Evolutionary conservation across 176 grass and related monocot genomes (phyloP).

Genomic region (Paspalum notatum): DNA sequence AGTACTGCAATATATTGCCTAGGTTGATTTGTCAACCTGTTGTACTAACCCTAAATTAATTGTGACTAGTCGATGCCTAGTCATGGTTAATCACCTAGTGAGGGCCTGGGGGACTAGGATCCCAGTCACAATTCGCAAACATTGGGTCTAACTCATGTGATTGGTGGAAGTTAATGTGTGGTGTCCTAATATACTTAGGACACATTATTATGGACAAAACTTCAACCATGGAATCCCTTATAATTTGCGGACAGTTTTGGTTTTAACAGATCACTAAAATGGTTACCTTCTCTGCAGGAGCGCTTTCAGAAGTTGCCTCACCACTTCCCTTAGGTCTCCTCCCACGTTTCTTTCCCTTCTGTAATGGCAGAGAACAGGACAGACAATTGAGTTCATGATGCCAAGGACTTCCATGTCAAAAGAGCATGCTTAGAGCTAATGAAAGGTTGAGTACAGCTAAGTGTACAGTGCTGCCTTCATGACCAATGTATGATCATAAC

Average conservation of each 20-base stretch:
- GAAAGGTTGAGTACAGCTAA: not conserved
- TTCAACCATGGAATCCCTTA: too few relatives aligned
- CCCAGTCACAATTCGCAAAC: too few relatives aligned
- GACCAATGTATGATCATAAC: not conserved
- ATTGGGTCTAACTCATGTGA: too few relatives aligned
- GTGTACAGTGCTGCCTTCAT: not conserved
- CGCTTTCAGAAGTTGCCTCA: slow-evolving; percentile 46
- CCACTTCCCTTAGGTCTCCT: slow-evolving; percentile 53
- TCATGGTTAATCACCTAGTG: too few relatives aligned
- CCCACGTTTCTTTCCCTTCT: slow-evolving; percentile 71
- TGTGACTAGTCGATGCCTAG: too few relatives aligned
- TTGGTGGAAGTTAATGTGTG: too few relatives aligned
- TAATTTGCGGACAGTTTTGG: not conserved
- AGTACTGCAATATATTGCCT: too few relatives aligned
- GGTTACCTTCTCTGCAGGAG: slow-evolving; percentile 61
- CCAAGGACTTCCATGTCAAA: not conserved
- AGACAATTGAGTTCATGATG: slow-evolving; percentile 8
- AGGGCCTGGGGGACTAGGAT: too few relatives aligned
- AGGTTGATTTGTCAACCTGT: too few relatives aligned
- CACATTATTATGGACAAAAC: too few relatives aligned
- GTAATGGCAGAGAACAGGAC: slow-evolving; percentile 4
- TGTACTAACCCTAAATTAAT: too few relatives aligned
- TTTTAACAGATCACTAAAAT: slow-evolving; percentile 1
- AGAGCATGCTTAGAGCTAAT: slow-evolving; percentile 5
- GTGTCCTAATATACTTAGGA: too few relatives aligned